Evolutionary conservation across 176 grass and related monocot species (phyloP), one percentile per base, ranked within the genome.

Genomic region (Rhynchospora tenuis): DNA sequence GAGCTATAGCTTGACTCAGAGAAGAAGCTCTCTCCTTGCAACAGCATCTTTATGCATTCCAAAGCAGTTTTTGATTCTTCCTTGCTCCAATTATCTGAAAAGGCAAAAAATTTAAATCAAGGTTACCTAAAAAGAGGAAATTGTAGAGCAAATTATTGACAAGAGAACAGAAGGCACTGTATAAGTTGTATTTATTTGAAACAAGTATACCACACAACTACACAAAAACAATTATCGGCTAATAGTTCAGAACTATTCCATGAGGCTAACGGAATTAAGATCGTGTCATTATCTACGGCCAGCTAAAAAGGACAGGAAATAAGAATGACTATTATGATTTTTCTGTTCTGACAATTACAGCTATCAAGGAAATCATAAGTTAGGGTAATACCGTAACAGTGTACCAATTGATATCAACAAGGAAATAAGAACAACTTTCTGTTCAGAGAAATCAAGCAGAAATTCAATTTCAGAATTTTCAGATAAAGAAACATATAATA

Each of bases 41-140:
- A 73, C 69, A 81, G 87, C 95, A 98, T 98, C 59, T 91, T 98
- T 87, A 89, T 88, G 84, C 95, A 94, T 94, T 87, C 87, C 90
- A 81, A 42, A 60, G 9, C 86, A 48, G 81, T 62, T 87, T 81
- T 85, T 89, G 81, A 6, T 72, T 55, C 16, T 9, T 84, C 6
- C 48, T 17, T 50, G 64, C 16, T 14, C 13, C 17, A 46, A 46
- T 62, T 46, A 81, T 81, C 79, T 81, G 54, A 81, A 85, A 42
- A 80, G 64, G 64, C 43, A 84, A 76, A 64, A 23, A 3, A 43
- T 51, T 43, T 15, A 59, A 56, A 48, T 38, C 55, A 20, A 88
- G 59, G 84, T 57, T 78, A 88, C 12, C 24, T 74, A 64, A 84
- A 62, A 54, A 14, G 69, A 45, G 76, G 14, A 88, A 83, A 62